phyloP scores from a whole-genome alignment of 352 stramenopile species.

The Thraustotheca clavata region DNA sequence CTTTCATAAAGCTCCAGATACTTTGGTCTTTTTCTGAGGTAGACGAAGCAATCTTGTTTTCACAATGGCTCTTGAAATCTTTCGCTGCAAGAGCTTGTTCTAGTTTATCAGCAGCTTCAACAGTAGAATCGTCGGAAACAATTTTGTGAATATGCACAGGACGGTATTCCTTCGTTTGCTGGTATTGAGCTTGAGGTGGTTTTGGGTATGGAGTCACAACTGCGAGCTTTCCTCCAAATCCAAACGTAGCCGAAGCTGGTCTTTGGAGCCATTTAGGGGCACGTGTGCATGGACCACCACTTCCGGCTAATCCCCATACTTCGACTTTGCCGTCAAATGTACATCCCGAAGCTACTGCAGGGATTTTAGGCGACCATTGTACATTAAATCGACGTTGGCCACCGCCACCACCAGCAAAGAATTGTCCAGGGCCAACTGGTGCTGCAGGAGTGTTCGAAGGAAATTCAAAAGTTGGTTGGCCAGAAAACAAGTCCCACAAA shows the following conservation, averaged over 20 bases:
- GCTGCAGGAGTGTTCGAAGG: conserved; percentile 52
- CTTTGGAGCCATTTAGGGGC: conserved; percentile 94
- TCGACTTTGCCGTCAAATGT: conserved; percentile 97
- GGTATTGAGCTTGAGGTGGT: background rate
- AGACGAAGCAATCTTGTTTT: conserved; percentile 72
- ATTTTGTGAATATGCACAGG: conserved; percentile 78
- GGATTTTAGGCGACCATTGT: conserved; percentile 92
- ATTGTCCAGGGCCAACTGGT: conserved; percentile 72
- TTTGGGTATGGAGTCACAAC: conserved; percentile 41
- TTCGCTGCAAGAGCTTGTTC: conserved; percentile 84
- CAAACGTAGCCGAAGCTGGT: conserved; percentile 88
- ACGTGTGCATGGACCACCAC: conserved; percentile 67
- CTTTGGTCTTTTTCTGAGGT: conserved; percentile 56
- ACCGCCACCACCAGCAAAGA: conserved; percentile 52
- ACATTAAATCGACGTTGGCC: conserved; percentile 91
- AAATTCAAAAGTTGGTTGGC: conserved; percentile 92
- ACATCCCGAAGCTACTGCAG: conserved; percentile 92
- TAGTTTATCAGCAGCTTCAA: conserved; percentile 82
- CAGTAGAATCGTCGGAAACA: conserved; percentile 69
- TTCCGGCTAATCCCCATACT: conserved; percentile 78
- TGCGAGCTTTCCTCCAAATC: conserved; percentile 94
- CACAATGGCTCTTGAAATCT: conserved; percentile 91
- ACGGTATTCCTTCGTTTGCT: conserved; percentile 33
- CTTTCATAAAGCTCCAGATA: conserved; percentile 90
- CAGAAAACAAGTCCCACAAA: conserved; percentile 95